Percentiles rank a stretch among this genome's conserved stretches.
Evolutionary conservation across 1,284 basidiomycete species (phyloP).

Genomic region (Coniophora puteana): DNA sequence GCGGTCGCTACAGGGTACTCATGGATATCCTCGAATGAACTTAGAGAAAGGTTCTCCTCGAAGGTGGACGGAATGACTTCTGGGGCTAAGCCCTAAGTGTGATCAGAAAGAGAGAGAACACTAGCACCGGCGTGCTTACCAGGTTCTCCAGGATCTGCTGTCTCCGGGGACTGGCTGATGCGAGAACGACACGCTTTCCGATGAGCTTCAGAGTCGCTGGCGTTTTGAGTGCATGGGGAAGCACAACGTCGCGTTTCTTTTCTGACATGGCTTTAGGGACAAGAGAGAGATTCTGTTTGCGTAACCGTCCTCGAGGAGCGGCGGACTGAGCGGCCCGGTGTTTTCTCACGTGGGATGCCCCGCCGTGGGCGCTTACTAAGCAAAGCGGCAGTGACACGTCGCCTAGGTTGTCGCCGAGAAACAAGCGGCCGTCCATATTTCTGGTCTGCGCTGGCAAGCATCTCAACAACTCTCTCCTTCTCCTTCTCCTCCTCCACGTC

Average conservation of each 20-base stretch:
- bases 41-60: constrained; percentile 73
- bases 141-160: constrained; percentile 80
- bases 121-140: constrained; percentile 41
- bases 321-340: no score
- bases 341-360: no score
- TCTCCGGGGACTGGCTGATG: constrained; percentile 83
- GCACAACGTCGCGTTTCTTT: constrained; percentile 42
- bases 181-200: constrained; percentile 78
- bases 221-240: constrained; percentile 67
- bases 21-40: constrained; percentile 72
- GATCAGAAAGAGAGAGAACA: no score
- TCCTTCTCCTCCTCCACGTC: no score
- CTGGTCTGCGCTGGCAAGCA: constrained; percentile 9
- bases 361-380: no score
- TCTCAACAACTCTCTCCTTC: not conserved
- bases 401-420: not conserved
- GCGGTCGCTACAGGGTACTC: constrained; percentile 96
- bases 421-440: not conserved
- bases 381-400: no score
- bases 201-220: constrained; percentile 71
- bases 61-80: constrained; percentile 91
- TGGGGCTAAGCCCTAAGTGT: constrained; percentile 72
- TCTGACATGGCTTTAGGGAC: no score
- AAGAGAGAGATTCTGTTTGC: no score
- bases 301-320: no score